phyloP scores from a whole-genome alignment of 78 protist species.

The Dictyostelium citrinum region DNA sequence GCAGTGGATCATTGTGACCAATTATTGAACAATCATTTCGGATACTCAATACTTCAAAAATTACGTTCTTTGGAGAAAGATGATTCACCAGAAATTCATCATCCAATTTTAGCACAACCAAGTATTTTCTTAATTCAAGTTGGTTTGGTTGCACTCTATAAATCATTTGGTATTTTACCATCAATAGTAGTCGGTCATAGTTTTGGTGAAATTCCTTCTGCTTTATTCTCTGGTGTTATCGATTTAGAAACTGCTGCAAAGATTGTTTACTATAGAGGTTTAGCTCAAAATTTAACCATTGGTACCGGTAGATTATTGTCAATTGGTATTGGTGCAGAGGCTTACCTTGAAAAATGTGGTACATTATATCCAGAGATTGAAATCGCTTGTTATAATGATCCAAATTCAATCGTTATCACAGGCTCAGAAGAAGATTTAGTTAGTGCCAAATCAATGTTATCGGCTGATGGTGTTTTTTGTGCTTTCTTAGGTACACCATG shows the following conservation, averaged over 20 bases:
- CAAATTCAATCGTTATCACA: slow-evolving; percentile 55
- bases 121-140: slow-evolving; percentile 70
- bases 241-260: slow-evolving; percentile 49
- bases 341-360: background rate
- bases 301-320: slow-evolving; percentile 71
- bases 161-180: slow-evolving; percentile 33
- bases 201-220: slow-evolving; percentile 74
- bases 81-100: slow-evolving; percentile 27
- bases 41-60: slow-evolving; percentile 44
- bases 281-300: slow-evolving; percentile 20
- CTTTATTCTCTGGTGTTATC: slow-evolving; percentile 10
- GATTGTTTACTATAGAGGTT: slow-evolving; percentile 31
- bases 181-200: slow-evolving; percentile 82
- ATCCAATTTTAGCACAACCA: slow-evolving; percentile 77
- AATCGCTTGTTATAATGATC: slow-evolving; percentile 46
- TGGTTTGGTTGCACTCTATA: slow-evolving; percentile 63
- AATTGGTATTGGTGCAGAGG: slow-evolving; percentile 38
- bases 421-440: background rate
- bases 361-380: background rate
- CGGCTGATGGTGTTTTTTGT: slow-evolving; percentile 12
- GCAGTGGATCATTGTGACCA: slow-evolving; percentile 45
- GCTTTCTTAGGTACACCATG: slow-evolving; percentile 67
- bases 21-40: slow-evolving; percentile 6
- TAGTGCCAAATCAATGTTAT: background rate
- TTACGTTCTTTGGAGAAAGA: slow-evolving; percentile 14